Evolutionary conservation across 2,329 filamentous ascomycete species (phyloP), one percentile per base, ranked within the genome.

Genomic region (Diaporthe humulicola): DNA sequence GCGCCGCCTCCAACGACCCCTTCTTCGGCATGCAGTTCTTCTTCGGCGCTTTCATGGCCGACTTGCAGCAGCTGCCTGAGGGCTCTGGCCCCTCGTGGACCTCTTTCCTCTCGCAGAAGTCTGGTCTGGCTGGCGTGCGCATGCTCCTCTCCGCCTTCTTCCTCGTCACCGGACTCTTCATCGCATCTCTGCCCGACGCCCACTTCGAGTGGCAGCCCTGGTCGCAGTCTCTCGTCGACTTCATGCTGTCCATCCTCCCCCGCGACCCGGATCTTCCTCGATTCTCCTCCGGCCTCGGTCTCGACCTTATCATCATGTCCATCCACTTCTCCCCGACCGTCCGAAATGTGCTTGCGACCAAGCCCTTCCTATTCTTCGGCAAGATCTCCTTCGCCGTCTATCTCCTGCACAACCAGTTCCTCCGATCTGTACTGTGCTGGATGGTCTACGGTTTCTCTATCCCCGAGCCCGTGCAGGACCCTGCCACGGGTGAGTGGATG

Each of bases 21-120:
- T 76, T 76, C 69, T 76, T 76, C 45, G 75, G 75, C 75, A 76
- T 76, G 75, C 75, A 76, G 30, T 76, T 76, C 75, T 76, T 76
- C 70, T 76, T 76, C 36, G 75, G 75, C 15, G 75, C 75, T 56
- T 76, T 76, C 75, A 76, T 76, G 69, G 75, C 75, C 56, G 75
- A 76, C 56, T 58, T 76, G 48, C 75, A 76, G 73, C 57, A 71
- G 28, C 58, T 66, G 28, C 67, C 69, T n/a, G 69, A 61, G 50
- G 52, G 73, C 4, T 66, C 73, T 9, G 75, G 52, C 45, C 75
- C 75, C 33, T 69, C 73, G 19, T 74, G 73, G 28, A 71, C 75
- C 54, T 74, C 56, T 5, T 56, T 76, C 45, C 36, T 71, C 38
- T 74, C 75, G 7, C 61, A 71, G 61, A 76, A 76, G 70, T 70